Evolutionary conservation across 2,329 filamentous ascomycete genomes (phyloP).

Genomic region (Fusarium secorum): DNA sequence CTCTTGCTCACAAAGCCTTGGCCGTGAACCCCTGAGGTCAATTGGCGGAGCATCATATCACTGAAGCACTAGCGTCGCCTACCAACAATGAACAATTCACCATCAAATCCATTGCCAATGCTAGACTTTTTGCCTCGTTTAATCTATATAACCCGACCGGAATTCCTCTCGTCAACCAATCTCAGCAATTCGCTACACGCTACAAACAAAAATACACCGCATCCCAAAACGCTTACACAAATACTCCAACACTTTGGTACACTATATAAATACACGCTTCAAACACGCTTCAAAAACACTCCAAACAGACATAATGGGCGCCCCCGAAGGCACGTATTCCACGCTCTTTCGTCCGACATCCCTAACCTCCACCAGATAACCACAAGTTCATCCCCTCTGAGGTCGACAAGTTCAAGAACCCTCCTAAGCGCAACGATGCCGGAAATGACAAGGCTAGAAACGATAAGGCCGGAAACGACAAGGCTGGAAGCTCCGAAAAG

Average conservation of each 20-base stretch:
- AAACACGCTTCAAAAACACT: not conserved
- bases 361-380: constrained; percentile 1
- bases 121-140: not conserved
- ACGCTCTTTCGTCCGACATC: accelerated
- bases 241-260: not conserved
- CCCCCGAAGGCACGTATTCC: not conserved
- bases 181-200: not conserved
- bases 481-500: not conserved
- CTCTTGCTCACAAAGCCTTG: constrained; percentile 35
- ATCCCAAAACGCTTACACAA: not conserved
- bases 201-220: not conserved
- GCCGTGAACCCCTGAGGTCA: not conserved
- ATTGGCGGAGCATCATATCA: not conserved
- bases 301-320: not conserved
- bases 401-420: not conserved
- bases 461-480: accelerated
- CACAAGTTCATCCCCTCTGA: not conserved
- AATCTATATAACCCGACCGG: not conserved
- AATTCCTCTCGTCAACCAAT: not conserved
- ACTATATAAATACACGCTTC: not conserved
- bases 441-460: not conserved
- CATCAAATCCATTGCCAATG: not conserved
- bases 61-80: not conserved
- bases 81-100: not conserved
- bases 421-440: not conserved